A percentile compares a stretch with the other conserved stretches of the same genome.
Evolutionary conservation across 164 flowering plant species (phyloP).

Genomic region (Dillenia suffruticosa): DNA sequence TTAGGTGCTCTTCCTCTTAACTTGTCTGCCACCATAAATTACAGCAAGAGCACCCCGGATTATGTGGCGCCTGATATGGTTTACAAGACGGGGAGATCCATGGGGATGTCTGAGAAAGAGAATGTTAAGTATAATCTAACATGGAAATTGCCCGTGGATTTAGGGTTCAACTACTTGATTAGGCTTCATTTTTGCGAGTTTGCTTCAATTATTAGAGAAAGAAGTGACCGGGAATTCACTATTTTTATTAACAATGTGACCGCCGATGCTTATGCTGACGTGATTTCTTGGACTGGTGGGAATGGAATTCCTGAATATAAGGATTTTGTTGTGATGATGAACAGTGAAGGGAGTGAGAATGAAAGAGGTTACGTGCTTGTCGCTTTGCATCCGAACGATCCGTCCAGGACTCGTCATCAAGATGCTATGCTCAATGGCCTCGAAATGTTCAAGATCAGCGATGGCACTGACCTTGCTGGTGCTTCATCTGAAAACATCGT

Average conservation of each 20-base stretch:
- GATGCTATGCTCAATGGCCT: slow-evolving; percentile 18
- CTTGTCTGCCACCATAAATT: neutral
- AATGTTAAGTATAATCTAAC: slow-evolving; percentile 5
- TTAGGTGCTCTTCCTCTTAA: neutral
- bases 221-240: slow-evolving; percentile 1
- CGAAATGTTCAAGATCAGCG: slow-evolving; percentile 15
- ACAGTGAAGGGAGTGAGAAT: neutral
- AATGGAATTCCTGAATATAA: slow-evolving; percentile 1
- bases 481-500: no score
- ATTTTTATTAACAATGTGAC: slow-evolving; percentile 3
- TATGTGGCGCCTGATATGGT: slow-evolving; percentile 14
- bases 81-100: slow-evolving; percentile 3
- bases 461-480: no score
- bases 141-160: slow-evolving; percentile 15
- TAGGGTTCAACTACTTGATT: slow-evolving; percentile 13
- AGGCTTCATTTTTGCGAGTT: slow-evolving; percentile 22
- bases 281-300: slow-evolving; percentile 6
- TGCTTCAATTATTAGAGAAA: neutral
- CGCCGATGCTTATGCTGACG: slow-evolving; percentile 5
- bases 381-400: slow-evolving; percentile 1
- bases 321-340: slow-evolving; percentile 3
- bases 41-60: slow-evolving; percentile 5
- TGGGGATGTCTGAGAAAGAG: neutral
- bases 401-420: neutral
- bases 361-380: slow-evolving; percentile 4